phyloP scores from a whole-genome alignment of 1,284 basidiomycete species.

The Cyathus olla region DNA sequence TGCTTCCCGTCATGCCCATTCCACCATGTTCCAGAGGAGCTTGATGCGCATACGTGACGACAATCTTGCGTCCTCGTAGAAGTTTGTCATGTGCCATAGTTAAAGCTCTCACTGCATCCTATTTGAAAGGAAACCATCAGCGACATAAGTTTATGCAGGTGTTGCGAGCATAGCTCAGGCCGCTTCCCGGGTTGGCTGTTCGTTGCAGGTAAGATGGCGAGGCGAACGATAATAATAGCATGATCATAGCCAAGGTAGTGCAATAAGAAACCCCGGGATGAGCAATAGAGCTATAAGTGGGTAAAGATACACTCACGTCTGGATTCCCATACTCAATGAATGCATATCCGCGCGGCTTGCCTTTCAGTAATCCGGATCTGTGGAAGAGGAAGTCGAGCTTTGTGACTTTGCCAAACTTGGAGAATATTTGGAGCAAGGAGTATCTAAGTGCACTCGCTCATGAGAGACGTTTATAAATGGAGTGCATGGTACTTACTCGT shows the following conservation, averaged over 20 bases:
- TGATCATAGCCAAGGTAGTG: conserved; percentile 11
- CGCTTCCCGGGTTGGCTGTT: conserved; percentile 13
- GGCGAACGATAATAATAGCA: too few relatives aligned
- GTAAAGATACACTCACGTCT: conserved; percentile 71
- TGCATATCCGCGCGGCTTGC: conserved; percentile 95
- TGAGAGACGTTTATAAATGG: not conserved
- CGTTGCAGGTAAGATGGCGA: conserved; percentile 4
- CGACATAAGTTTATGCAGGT: too few relatives aligned
- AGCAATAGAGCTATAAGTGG: conserved; percentile 43
- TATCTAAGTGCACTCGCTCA: conserved; percentile 61
- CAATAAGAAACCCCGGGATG: conserved; percentile 58
- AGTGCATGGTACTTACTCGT: conserved; percentile 75
- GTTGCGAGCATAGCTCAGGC: too few relatives aligned
- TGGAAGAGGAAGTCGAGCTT: conserved; percentile 97
- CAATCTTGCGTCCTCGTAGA: conserved; percentile 87
- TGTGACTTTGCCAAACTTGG: conserved; percentile 91
- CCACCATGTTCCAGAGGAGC: conserved; percentile 63
- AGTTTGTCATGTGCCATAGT: conserved; percentile 83
- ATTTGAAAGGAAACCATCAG: conserved; percentile 11
- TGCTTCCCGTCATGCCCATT: conserved; percentile 23
- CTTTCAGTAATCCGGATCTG: conserved; percentile 89
- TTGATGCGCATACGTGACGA: conserved; percentile 91
- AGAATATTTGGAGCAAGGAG: conserved; percentile 89
- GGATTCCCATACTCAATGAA: conserved; percentile 89
- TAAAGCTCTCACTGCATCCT: conserved; percentile 91